These are phyloP conservation scores for Colletotrichum sp. DNA, from an alignment of 2,329 filamentous ascomycete species.

Conservation along the genomic window DNA sequence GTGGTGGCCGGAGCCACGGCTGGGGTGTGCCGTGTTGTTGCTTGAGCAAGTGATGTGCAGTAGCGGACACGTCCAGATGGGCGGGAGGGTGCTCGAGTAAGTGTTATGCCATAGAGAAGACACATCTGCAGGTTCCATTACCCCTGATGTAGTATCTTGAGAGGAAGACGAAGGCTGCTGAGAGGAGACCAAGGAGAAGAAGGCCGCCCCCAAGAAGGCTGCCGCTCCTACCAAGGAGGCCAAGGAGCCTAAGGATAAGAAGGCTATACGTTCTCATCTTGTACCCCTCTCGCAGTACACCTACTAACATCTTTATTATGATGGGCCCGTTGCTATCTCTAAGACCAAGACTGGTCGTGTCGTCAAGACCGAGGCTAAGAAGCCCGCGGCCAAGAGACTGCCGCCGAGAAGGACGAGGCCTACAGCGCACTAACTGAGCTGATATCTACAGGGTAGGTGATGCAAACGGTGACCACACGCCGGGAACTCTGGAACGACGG, in stretches of 20 bases:
- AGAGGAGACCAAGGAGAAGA: slow-evolving; percentile 70
- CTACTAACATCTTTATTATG: slow-evolving; percentile 49
- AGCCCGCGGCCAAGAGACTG: slow-evolving; percentile 46
- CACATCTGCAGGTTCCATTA: no score
- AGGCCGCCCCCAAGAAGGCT: slow-evolving; percentile 51
- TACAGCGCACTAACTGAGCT: background rate
- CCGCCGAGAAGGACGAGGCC: slow-evolving; percentile 40
- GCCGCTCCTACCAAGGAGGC: slow-evolving; percentile 46
- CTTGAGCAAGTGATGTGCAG: no score
- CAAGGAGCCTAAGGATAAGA: slow-evolving; percentile 44
- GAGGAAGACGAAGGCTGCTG: slow-evolving; percentile 40
- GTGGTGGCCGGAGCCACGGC: background rate
- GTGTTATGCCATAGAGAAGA: no score
- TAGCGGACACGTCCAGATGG: no score
- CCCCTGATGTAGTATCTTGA: background rate
- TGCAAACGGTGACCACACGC: background rate
- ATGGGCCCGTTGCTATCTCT: slow-evolving; percentile 72
- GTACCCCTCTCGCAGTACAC: slow-evolving; percentile 34
- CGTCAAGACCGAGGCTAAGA: slow-evolving; percentile 68
- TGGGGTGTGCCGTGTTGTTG: no score
- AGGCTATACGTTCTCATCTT: slow-evolving; percentile 29
- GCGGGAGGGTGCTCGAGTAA: no score
- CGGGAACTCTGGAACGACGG: background rate
- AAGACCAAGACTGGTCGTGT: slow-evolving; percentile 90
- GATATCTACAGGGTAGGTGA: background rate